Percentiles rank a stretch among this genome's conserved stretches.
phyloP scores from a whole-genome alignment of 2,329 filamentous ascomycete species.

The Madurella mycetomatis region DNA sequence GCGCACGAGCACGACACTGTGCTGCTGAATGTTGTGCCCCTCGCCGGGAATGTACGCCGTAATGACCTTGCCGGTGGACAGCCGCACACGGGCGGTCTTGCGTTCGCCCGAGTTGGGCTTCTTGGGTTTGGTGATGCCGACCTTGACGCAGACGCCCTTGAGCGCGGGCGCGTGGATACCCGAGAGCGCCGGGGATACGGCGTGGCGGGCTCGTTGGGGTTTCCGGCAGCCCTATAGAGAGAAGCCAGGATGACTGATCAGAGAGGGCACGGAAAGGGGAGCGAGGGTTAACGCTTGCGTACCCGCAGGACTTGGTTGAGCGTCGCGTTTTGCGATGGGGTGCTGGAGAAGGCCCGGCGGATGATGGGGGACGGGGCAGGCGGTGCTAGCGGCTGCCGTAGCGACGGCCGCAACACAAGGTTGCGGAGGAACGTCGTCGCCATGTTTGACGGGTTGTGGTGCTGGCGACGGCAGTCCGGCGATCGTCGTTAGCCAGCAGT shows the following conservation, averaged over 20 bases:
- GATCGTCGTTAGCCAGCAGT: conserved; percentile 11
- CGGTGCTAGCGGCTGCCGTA: conserved; percentile 21
- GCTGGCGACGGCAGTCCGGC: conserved; percentile 10
- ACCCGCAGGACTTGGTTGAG: conserved; percentile 67
- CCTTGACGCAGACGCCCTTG: conserved; percentile 94
- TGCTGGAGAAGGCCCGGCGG: conserved; percentile 35
- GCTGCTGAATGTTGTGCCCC: conserved; percentile 98
- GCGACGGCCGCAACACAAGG: conserved; percentile 27
- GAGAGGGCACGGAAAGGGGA: background rate
- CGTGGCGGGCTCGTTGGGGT: conserved; percentile 75
- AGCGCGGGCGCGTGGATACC: conserved; percentile 68
- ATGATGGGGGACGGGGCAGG: conserved; percentile 25
- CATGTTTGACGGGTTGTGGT: conserved; percentile 25
- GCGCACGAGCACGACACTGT: conserved; percentile 93
- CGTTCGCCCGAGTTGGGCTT: conserved; percentile 98
- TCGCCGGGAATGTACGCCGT: conserved; percentile 96
- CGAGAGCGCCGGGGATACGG: conserved; percentile 78
- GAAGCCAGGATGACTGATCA: background rate
- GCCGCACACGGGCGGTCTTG: conserved; percentile 86
- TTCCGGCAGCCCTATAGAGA: conserved; percentile 64
- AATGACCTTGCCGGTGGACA: conserved; percentile 81
- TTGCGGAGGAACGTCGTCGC: conserved; percentile 34
- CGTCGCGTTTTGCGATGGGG: conserved; percentile 55
- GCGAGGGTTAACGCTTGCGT: conserved; percentile 21
- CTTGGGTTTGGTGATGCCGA: conserved; percentile 91